A percentile compares a stretch with the other conserved stretches of the same genome.
Conservation (phyloP, 2,329 filamentous ascomycete species). For the Nemania sp. region DNA sequence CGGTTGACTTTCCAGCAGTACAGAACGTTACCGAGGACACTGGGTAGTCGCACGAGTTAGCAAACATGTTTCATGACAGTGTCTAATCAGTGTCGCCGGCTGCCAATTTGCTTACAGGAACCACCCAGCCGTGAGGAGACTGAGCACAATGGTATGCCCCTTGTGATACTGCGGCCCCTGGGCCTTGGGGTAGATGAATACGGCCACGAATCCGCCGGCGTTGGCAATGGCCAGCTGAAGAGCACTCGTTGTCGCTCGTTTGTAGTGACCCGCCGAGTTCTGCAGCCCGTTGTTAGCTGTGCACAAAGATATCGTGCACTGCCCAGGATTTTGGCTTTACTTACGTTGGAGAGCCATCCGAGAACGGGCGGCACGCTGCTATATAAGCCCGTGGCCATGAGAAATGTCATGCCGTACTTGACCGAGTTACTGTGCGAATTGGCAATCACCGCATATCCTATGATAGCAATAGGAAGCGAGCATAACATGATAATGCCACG, state of each 20-base stretch:
- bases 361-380: slow-evolving; percentile 64
- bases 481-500: slow-evolving; percentile 65
- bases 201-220: slow-evolving; percentile 66
- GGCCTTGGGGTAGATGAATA: slow-evolving; percentile 62
- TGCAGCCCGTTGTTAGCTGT: slow-evolving; percentile 21
- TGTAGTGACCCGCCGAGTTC: slow-evolving; percentile 71
- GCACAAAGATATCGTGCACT: background rate
- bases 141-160: slow-evolving; percentile 64
- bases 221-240: slow-evolving; percentile 70
- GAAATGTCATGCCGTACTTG: slow-evolving; percentile 68
- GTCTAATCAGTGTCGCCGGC: too few species aligned
- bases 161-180: slow-evolving; percentile 61
- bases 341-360: slow-evolving; percentile 64
- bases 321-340: slow-evolving; percentile 1
- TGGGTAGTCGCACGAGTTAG: slow-evolving; percentile 41
- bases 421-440: slow-evolving; percentile 56
- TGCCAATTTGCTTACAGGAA: slow-evolving; percentile 61
- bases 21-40: slow-evolving; percentile 61
- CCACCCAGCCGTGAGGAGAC: slow-evolving; percentile 64
- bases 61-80: background rate
- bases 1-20: slow-evolving; percentile 66
- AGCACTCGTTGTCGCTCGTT: slow-evolving; percentile 67
- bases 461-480: slow-evolving; percentile 65
- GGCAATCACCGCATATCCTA: slow-evolving; percentile 66
- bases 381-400: slow-evolving; percentile 69